Conservation (phyloP, 2,329 filamentous ascomycete genomes). For the Neonectria faginata region DNA sequence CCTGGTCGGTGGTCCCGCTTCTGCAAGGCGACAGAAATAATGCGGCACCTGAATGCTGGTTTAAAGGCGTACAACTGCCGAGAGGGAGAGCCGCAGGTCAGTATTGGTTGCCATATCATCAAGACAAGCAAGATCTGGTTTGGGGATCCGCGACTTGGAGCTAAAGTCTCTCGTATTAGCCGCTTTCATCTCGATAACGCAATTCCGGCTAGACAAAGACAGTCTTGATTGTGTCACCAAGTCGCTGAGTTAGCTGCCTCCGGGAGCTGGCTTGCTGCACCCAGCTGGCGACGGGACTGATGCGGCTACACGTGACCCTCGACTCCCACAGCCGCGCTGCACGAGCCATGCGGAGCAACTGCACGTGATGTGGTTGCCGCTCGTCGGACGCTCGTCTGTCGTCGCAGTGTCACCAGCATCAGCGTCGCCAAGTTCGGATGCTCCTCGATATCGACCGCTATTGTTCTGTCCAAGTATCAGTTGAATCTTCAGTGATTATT, state of each 20-base stretch:
- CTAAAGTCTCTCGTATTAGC: neutral
- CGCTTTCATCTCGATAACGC: neutral
- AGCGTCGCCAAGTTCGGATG: conserved; percentile 35
- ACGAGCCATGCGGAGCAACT: conserved; percentile 43
- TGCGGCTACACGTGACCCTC: conserved; percentile 43
- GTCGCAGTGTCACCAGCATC: conserved; percentile 42
- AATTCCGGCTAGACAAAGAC: neutral
- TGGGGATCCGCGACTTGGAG: neutral
- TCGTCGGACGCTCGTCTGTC: conserved; percentile 34
- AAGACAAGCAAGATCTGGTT: neutral
- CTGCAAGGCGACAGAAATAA: conserved; percentile 24
- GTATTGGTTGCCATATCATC: neutral
- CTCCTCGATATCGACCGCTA: conserved; percentile 52
- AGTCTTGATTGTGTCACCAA: neutral
- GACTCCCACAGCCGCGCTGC: conserved; percentile 29
- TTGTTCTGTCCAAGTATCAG: conserved; percentile 55
- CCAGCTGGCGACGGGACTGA: too few relatives aligned
- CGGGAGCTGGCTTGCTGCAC: neutral
- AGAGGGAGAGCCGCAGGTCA: neutral
- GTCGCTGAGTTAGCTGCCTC: neutral
- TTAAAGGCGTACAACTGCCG: conserved; percentile 4
- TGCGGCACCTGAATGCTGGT: neutral
- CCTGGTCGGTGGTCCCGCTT: conserved; percentile 32
- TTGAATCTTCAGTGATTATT: conserved; percentile 54
- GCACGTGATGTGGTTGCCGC: conserved; percentile 43